Evolutionary conservation across 495 filamentous ascomycete genomes (phyloP).

Genomic region (Aspergillus ostianus): DNA sequence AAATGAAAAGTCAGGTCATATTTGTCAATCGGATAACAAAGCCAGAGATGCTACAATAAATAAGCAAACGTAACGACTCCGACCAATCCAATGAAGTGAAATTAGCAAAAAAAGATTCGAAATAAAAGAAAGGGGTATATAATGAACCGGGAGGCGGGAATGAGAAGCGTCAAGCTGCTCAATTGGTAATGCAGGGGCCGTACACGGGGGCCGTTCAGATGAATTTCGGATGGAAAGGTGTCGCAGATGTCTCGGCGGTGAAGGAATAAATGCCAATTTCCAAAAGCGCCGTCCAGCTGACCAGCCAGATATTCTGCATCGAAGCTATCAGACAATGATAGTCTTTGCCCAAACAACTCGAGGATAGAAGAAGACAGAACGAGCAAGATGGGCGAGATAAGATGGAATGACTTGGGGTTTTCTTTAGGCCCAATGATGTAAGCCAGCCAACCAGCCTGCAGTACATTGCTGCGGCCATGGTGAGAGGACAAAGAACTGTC

Average conservation of each 20-base stretch:
- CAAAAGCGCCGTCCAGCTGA: conserved; percentile 20
- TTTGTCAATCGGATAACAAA: not conserved
- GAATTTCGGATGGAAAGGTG: conserved; percentile 17
- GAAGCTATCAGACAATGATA: conserved; percentile 2
- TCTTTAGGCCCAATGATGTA: conserved; percentile 40
- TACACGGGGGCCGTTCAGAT: conserved; percentile 16
- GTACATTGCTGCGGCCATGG: not conserved
- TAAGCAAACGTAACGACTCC: not conserved
- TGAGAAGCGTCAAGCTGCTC: conserved; percentile 18
- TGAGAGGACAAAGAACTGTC: conserved; percentile 13
- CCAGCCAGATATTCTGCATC: conserved; percentile 18
- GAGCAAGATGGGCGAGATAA: conserved; percentile 1
- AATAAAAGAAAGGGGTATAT: conserved; percentile 1
- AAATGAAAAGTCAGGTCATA: not conserved
- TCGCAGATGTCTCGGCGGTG: conserved; percentile 26
- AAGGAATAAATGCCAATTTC: conserved; percentile 19
- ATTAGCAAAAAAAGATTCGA: not conserved
- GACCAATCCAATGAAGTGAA: conserved; percentile 2
- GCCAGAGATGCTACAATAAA: conserved; percentile 1
- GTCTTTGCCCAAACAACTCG: conserved; percentile 7
- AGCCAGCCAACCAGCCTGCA: conserved; percentile 4
- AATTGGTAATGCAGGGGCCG: conserved; percentile 6
- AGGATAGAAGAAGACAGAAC: not conserved
- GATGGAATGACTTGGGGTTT: not conserved
- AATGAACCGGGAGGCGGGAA: conserved; percentile 10